Conservation (phyloP, 2,329 filamentous ascomycete species). For the Diaporthe batatas region DNA sequence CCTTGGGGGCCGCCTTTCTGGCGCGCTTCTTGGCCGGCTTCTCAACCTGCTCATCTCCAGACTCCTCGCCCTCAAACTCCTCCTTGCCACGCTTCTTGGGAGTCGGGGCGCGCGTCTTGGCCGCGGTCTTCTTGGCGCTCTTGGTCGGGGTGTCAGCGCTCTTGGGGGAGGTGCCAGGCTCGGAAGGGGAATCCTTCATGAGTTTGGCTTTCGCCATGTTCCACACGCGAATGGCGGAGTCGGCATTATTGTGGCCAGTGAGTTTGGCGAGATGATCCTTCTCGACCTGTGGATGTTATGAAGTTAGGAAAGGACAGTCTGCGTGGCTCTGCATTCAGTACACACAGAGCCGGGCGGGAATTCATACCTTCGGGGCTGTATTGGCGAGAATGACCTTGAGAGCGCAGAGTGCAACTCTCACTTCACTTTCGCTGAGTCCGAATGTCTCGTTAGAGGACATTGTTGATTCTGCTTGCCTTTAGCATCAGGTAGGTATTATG, state of each 20-base stretch:
- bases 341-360: neutral
- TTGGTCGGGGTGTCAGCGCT: conserved; percentile 1
- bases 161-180: neutral
- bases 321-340: neutral
- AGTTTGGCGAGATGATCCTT: conserved; percentile 17
- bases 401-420: conserved; percentile 4
- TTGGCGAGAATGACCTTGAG: conserved; percentile 7
- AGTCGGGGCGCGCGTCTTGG: neutral
- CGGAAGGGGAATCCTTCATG: neutral
- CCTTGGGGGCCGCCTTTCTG: neutral
- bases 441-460: conserved; percentile 18
- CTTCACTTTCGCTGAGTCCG: conserved; percentile 6
- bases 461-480: neutral
- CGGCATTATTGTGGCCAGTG: conserved; percentile 23
- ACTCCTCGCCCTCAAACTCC: neutral
- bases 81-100: neutral
- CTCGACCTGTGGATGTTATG: neutral
- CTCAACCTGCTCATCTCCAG: neutral
- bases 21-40: conserved; percentile 24
- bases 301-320: neutral
- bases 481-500: neutral
- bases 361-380: conserved; percentile 18
- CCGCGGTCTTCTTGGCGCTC: neutral
- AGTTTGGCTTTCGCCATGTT: conserved; percentile 24
- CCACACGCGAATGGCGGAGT: conserved; percentile 31